Evolutionary conservation across 208 protist genomes (phyloP), one percentile per base, ranked within the genome.

Genomic region (Strigomonas galati): DNA sequence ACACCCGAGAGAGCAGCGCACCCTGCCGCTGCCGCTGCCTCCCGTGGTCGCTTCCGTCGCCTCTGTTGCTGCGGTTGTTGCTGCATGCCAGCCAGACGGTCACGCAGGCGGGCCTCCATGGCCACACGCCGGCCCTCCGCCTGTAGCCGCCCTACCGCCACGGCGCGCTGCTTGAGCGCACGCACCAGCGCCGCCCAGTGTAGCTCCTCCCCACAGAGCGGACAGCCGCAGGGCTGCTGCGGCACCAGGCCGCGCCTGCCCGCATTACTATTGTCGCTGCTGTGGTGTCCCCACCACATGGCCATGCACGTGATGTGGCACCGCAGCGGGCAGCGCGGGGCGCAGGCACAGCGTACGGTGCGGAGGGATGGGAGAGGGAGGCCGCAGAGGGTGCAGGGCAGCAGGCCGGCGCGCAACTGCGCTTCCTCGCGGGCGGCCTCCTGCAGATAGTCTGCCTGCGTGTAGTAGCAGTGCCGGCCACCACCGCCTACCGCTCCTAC

Each of bases 371-470:
- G 70, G 55, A 95, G 72, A 28, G 86, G 86, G 55, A 95, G 62
- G 32, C 76, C 74, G 55, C 89, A 95, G 4, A 95, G 69, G 12
- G 80, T 82, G 70, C 89, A 95, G 0, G 86, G 76, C 17, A 89
- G 46, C 44, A 76, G 66, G 30, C 40, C 63, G 61, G 83, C 84
- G 27, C 70, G 60, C 15, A 56, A 62, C 64, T 90, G 77, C 17
- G 76, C 78, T 12, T 67, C 30, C 32, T 40, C 54, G 27, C 15
- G 14, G 2, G 21, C 21, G 3, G 30, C 30, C 54, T 59, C 54
- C 15, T 59, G 73, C 27, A 86, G 55, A 58, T 82, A 82, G 66
- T 92, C 89, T 2, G 73, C 67, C 24, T 82, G 74, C 44, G 52
- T 65, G 54, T 81, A 81, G 69, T 71, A 59, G 10, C 56, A 51